Evolutionary conservation across 257 asterid species (phyloP).

Genomic region (Solanum chmielewskii): DNA sequence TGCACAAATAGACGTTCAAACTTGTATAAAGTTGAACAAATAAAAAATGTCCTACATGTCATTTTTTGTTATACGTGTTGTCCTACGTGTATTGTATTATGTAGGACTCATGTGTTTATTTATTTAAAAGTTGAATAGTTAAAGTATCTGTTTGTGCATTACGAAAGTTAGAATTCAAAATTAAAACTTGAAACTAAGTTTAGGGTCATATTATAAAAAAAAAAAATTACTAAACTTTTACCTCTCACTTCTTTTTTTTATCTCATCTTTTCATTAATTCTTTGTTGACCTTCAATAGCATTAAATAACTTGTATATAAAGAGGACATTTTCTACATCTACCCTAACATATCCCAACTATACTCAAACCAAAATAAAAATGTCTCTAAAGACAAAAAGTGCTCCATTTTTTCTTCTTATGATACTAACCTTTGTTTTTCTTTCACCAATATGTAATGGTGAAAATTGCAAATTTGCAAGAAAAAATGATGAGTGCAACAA

Average conservation of each 20-base stretch:
- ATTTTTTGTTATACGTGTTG: too few relatives aligned
- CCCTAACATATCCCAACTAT: neutral
- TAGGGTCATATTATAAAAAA: neutral
- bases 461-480: neutral
- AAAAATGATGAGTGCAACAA: neutral
- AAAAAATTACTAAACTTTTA: neutral
- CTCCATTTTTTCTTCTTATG: neutral
- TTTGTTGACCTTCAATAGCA: neutral
- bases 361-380: neutral
- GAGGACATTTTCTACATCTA: neutral
- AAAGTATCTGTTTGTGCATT: too few relatives aligned
- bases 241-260: neutral
- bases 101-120: too few relatives aligned
- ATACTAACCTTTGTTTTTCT: neutral
- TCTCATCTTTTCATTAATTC: neutral
- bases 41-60: too few relatives aligned
- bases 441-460: neutral
- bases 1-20: too few relatives aligned
- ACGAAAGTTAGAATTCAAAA: accelerated
- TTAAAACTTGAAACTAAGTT: too few relatives aligned
- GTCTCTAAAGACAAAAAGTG: neutral
- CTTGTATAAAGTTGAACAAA: too few relatives aligned
- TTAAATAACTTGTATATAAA: neutral
- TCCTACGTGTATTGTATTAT: too few relatives aligned
- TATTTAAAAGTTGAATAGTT: too few relatives aligned